These are phyloP conservation scores for Neofusicoccum sp. DNA, from an alignment of 2,329 filamentous ascomycete genomes.

Conservation along the genomic window DNA sequence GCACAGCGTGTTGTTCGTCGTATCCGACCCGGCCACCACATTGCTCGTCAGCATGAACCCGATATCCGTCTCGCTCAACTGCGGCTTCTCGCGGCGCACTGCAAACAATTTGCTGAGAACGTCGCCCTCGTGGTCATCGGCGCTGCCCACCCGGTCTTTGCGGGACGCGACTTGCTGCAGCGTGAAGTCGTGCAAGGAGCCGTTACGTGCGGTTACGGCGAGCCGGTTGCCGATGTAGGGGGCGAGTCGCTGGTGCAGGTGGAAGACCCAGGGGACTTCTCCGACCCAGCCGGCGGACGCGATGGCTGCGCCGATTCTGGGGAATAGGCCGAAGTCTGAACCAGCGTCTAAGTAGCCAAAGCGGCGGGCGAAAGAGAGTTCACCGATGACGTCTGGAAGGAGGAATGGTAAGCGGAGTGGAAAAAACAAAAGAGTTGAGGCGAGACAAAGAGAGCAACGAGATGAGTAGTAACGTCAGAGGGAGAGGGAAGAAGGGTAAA, in stretches of 20 bases:
- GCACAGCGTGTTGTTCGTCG: background rate
- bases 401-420: too few species aligned
- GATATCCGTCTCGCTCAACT: background rate
- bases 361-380: background rate
- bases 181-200: background rate
- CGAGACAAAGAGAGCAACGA: too few species aligned
- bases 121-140: background rate
- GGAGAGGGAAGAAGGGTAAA: background rate
- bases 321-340: background rate
- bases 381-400: background rate
- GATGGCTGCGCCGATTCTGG: background rate
- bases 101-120: background rate
- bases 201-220: background rate
- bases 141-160: background rate
- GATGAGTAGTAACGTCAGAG: too few species aligned
- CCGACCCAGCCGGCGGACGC: background rate
- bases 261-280: background rate
- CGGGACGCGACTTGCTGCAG: background rate
- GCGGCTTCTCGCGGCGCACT: background rate
- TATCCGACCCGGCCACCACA: background rate
- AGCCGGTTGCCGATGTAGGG: background rate
- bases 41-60: background rate
- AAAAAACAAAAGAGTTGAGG: too few species aligned
- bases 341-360: background rate
- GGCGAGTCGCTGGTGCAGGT: background rate